Evolutionary conservation across 2,329 filamentous ascomycete genomes (phyloP).

Genomic region (Albophoma yamanashiensis): DNA sequence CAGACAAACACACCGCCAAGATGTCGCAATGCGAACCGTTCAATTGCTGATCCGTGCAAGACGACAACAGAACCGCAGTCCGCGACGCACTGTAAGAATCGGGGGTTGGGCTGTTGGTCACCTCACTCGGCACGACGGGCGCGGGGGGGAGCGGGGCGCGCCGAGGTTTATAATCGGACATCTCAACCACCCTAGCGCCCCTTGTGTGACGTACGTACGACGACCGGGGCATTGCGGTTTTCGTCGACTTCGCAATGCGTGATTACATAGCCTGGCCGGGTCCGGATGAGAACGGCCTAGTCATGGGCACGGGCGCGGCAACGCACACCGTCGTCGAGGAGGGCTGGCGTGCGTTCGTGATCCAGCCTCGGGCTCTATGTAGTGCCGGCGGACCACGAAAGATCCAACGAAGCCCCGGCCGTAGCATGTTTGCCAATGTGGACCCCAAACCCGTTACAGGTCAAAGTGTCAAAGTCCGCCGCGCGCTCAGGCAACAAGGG

Average conservation of each 20-base stretch:
- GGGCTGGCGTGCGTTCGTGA: no score
- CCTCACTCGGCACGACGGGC: neutral
- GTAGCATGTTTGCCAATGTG: neutral
- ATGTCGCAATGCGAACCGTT: neutral
- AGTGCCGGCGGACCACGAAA: neutral
- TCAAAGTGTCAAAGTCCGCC: neutral
- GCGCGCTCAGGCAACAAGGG: neutral
- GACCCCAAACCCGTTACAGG: neutral
- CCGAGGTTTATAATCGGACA: neutral
- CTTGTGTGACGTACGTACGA: neutral
- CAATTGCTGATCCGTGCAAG: neutral
- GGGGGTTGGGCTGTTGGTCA: neutral
- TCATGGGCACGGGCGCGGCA: neutral
- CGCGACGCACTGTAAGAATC: neutral
- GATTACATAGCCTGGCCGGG: neutral
- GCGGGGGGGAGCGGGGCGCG: neutral
- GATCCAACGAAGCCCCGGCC: neutral
- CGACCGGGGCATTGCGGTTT: neutral
- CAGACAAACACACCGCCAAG: neutral
- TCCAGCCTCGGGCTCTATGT: neutral
- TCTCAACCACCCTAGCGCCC: neutral
- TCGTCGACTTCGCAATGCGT: neutral
- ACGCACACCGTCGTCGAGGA: neutral
- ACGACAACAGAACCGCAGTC: neutral
- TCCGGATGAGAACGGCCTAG: neutral